Evolutionary conservation across 371 early-diverging fungal genomes (phyloP).

Genomic region (Phascolomyces articulosus): DNA sequence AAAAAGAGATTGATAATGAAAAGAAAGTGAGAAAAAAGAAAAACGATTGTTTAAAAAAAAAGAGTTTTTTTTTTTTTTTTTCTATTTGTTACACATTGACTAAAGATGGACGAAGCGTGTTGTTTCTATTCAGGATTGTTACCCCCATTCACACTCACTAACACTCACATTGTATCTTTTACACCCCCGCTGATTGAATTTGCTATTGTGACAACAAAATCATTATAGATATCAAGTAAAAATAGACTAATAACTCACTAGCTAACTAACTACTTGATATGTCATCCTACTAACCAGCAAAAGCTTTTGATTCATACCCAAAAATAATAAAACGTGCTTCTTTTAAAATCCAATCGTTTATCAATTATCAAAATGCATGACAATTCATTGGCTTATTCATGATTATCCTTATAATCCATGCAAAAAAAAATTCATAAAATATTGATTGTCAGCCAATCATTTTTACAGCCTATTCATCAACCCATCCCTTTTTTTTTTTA

Average conservation of each 20-base stretch:
- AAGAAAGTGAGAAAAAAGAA: background rate
- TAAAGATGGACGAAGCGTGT: background rate
- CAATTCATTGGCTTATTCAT: background rate
- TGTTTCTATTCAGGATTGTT: no score
- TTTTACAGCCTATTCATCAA: background rate
- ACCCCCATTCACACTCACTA: no score
- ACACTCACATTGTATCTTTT: no score
- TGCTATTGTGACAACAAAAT: slow-evolving; percentile 5
- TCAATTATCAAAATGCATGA: background rate
- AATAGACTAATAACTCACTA: no score
- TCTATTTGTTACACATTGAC: slow-evolving; percentile 9
- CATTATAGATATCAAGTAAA: no score
- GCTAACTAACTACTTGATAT: no score
- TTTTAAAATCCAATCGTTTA: background rate
- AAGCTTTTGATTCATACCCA: no score
- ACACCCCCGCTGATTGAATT: background rate
- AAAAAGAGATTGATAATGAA: background rate
- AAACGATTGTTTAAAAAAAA: no score
- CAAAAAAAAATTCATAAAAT: background rate
- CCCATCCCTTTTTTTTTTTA: no score
- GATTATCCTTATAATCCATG: background rate
- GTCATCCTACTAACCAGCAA: no score
- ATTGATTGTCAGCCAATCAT: background rate
- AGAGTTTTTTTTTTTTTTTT: slow-evolving; percentile 4
- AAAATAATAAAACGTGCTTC: background rate